A percentile compares a stretch with the other conserved stretches of the same genome.
Conservation (phyloP, 2,329 filamentous ascomycete genomes). For the Pseudogymnoascus sp. region DNA sequence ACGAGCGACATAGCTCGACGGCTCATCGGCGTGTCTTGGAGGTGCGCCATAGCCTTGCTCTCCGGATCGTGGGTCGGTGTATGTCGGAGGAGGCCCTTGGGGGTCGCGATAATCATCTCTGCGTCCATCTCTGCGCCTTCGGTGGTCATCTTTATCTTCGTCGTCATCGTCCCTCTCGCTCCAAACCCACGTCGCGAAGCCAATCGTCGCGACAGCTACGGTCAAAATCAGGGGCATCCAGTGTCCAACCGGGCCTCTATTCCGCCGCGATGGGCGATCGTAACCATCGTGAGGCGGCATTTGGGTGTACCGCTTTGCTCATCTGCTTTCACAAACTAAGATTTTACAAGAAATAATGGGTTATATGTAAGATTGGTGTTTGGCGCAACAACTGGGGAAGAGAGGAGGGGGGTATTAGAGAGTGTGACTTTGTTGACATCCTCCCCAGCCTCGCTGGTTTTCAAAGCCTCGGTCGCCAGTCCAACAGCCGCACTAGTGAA, state of each 20-base stretch:
- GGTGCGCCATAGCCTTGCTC: conserved; percentile 35
- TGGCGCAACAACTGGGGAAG: neutral
- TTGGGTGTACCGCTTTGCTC: conserved; percentile 23
- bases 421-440: neutral
- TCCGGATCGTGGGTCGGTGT: conserved; percentile 30
- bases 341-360: neutral
- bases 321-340: conserved; percentile 3
- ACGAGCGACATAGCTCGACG: conserved; percentile 59
- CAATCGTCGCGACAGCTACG: conserved; percentile 77
- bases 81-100: conserved; percentile 32
- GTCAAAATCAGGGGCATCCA: conserved; percentile 86
- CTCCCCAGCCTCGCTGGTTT: conserved; percentile 8
- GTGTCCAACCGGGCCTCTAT: conserved; percentile 61
- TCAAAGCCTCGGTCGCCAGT: conserved; percentile 8
- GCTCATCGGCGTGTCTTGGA: conserved; percentile 33
- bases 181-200: conserved; percentile 87
- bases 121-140: conserved; percentile 41
- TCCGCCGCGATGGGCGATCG: conserved; percentile 35
- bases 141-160: conserved; percentile 50
- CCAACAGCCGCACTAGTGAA: conserved; percentile 8
- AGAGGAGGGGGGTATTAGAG: neutral
- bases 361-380: conserved; percentile 4
- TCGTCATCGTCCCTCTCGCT: conserved; percentile 73
- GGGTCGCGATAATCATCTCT: conserved; percentile 41
- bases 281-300: conserved; percentile 59